These are phyloP conservation scores for Penicillium canariense DNA, from an alignment of 495 filamentous ascomycete genomes.

Conservation along the genomic window DNA sequence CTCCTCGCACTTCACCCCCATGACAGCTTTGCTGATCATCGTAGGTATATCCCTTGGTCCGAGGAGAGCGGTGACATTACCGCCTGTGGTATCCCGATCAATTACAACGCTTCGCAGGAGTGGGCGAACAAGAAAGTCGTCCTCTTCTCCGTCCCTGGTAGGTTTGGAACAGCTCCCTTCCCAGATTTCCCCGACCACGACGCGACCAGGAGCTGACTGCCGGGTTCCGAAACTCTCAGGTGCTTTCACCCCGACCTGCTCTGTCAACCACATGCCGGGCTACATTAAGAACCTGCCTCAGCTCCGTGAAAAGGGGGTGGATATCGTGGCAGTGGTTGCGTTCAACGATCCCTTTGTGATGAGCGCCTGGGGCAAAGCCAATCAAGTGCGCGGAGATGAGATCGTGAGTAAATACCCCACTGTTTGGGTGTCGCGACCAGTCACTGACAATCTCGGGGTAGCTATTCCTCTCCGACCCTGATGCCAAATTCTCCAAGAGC, in stretches of 20 bases:
- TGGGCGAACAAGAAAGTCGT: slow-evolving; percentile 87
- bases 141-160: slow-evolving; percentile 80
- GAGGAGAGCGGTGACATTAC: slow-evolving; percentile 63
- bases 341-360: slow-evolving; percentile 90
- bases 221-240: slow-evolving; percentile 36
- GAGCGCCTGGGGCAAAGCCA: slow-evolving; percentile 93
- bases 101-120: slow-evolving; percentile 80
- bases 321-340: slow-evolving; percentile 77
- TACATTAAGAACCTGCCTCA: slow-evolving; percentile 73
- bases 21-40: slow-evolving; percentile 8
- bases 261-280: slow-evolving; percentile 76
- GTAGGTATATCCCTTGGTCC: slow-evolving; percentile 67
- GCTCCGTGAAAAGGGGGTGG: slow-evolving; percentile 78
- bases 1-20: slow-evolving; percentile 1
- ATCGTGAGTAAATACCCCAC: slow-evolving; percentile 56
- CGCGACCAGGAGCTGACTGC: slow-evolving; percentile 1
- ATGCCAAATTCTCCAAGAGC: slow-evolving; percentile 68
- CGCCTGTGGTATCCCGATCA: slow-evolving; percentile 70
- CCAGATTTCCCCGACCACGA: not conserved
- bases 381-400: slow-evolving; percentile 68
- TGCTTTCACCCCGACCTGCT: slow-evolving; percentile 93
- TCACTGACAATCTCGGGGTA: slow-evolving; percentile 25
- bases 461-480: slow-evolving; percentile 82
- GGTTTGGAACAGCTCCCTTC: slow-evolving; percentile 5
- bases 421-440: not conserved